A percentile compares a stretch with the other conserved stretches of the same genome.
Evolutionary conservation across 139 green algal species (phyloP).

Genomic region (Pleodorina starrii): DNA sequence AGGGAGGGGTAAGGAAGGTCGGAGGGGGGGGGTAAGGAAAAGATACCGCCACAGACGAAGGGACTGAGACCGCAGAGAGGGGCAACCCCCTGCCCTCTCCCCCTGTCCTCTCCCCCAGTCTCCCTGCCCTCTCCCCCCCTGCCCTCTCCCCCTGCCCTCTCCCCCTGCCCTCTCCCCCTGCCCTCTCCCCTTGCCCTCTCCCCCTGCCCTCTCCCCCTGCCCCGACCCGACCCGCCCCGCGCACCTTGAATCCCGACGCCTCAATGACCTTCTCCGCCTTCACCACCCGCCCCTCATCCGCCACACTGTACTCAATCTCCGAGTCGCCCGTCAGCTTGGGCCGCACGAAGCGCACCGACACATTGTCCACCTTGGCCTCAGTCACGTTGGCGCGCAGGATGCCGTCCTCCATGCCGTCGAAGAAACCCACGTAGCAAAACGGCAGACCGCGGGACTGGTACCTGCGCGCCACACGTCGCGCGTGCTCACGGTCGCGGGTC

Average conservation of each 20-base stretch:
- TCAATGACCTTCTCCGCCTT: conserved; percentile 66
- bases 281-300: conserved; percentile 64
- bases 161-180: neutral
- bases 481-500: too few relatives aligned
- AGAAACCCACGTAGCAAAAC: conserved; percentile 79
- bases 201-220: neutral
- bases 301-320: conserved; percentile 56
- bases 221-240: neutral
- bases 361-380: conserved; percentile 68
- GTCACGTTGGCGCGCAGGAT: conserved; percentile 74
- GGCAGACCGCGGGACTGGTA: conserved; percentile 76
- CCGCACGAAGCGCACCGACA: conserved; percentile 52
- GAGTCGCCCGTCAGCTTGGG: conserved; percentile 57
- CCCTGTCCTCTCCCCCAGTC: too few relatives aligned
- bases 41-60: too few relatives aligned
- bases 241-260: conserved; percentile 69
- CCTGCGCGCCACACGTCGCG: too few relatives aligned
- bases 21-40: neutral
- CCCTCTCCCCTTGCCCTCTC: neutral
- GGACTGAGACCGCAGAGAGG: too few relatives aligned
- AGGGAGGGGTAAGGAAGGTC: neutral
- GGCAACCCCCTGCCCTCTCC: too few relatives aligned
- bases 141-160: too few relatives aligned
- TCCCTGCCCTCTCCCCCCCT: too few relatives aligned
- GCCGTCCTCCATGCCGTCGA: conserved; percentile 78